Percentiles rank a stretch among this genome's conserved stretches.
Evolutionary conservation across 139 green algal genomes (phyloP).

Genomic region (Closterium sp.): DNA sequence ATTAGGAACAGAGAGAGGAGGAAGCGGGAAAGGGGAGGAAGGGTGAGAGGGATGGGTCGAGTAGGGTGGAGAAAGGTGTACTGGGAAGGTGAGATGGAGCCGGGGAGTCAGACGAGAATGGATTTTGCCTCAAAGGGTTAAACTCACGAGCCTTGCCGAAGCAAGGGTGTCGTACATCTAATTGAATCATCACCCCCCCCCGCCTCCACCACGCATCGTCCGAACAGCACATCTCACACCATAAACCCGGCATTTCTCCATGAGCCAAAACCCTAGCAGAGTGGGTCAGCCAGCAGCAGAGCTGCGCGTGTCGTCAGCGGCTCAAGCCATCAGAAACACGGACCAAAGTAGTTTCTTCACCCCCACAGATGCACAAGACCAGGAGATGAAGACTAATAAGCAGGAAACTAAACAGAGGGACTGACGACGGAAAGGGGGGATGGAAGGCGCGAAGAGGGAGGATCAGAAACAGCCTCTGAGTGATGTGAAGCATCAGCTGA

Average conservation of each 20-base stretch:
- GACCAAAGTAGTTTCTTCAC: neutral
- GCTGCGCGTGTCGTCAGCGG: neutral
- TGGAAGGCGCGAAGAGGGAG: neutral
- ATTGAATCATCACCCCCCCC: neutral
- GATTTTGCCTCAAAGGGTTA: neutral
- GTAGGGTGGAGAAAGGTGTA: neutral
- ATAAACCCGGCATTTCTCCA: too few relatives aligned
- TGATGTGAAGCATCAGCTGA: neutral
- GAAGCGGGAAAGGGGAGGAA: neutral
- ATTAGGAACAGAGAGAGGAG: neutral
- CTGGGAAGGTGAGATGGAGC: neutral
- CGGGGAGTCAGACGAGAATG: neutral
- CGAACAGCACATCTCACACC: too few relatives aligned
- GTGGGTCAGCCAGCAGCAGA: neutral
- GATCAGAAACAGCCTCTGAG: neutral
- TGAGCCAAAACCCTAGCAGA: too few relatives aligned
- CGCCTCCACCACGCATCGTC: neutral
- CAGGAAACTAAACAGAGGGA: neutral
- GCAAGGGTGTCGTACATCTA: neutral
- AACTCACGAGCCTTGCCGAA: neutral
- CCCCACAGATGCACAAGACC: neutral
- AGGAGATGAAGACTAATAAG: neutral
- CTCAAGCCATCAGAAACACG: neutral
- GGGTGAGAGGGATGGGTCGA: too few relatives aligned
- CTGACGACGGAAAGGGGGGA: neutral